Evolutionary conservation across 805 yeast species (phyloP), one percentile per base, ranked within the genome.

Genomic region (Wickerhamiella allomyrinae): DNA sequence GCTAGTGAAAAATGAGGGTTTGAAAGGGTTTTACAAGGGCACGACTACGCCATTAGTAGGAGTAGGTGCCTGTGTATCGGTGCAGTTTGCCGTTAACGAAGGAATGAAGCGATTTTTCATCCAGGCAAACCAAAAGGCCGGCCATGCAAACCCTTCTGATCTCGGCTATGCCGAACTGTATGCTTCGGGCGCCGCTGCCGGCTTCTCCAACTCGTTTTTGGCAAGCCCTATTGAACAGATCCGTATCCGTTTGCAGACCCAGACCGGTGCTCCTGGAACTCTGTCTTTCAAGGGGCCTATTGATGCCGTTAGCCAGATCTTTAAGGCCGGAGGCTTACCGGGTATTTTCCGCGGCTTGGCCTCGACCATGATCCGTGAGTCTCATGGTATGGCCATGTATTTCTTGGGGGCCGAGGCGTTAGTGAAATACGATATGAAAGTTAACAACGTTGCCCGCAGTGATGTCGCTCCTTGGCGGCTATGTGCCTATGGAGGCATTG

Each of bases 161-260:
- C 63, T 86, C 45, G 57, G 74, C 7, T 66, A 75, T 34, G 46
- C 63, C 5, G 94, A 91, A 58, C 86, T 76, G 52, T 87, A 85
- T 62, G 51, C 69, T 15, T 75, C 93, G 56, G 98, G 98, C 52
- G 74, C 78, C 4, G 83, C 80, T n/a, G 95, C 94, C 29, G 98
- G 98, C 20, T 61, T 85, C 41, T 86, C 94, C 23, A 89, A 87
- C 64, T 81, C 94, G 1, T 73, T 87, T 41, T 59, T 89, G 50
- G 94, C 96, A 0, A 71, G 89, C 11, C 98, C 98, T 2, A 89
- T 91, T 49, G 98, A 91, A 60, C 97, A 86, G 57, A 73, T 91
- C 46, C 78, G 99, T 66, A 87, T 91, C 52, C 72, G 96, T 51
- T 70, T 93, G 49, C 99, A 91, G 62, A 85, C 95, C 2, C 94